Conservation (phyloP, 768 basidiomycete genomes). For the Trametes sanguinea region DNA sequence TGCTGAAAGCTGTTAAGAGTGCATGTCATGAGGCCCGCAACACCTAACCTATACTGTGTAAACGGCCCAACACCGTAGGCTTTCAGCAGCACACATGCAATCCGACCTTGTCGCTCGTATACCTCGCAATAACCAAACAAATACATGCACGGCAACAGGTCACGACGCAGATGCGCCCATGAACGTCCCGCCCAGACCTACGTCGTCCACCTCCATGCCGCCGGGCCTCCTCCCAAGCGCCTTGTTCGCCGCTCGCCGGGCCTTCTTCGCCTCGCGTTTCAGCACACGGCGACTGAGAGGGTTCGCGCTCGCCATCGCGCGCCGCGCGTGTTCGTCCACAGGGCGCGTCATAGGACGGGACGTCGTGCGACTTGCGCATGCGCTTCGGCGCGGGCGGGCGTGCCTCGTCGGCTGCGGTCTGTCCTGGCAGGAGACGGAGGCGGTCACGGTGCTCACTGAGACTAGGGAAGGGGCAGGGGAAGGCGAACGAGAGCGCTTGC, state of each 20-base stretch:
- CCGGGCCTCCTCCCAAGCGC: constrained; percentile 8
- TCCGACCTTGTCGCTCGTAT: no score
- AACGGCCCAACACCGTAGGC: no score
- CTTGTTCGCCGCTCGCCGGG: constrained; percentile 51
- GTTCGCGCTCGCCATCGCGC: constrained; percentile 54
- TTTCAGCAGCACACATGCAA: no score
- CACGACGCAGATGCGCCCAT: constrained; percentile 6
- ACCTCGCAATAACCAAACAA: no score
- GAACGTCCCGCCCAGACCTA: constrained; percentile 22
- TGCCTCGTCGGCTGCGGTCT: constrained; percentile 11
- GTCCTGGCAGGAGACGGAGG: not conserved
- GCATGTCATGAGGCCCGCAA: no score
- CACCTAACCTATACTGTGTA: no score
- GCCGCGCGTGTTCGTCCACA: constrained; percentile 45
- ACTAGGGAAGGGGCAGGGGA: constrained; percentile 23
- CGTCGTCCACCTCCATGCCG: constrained; percentile 39
- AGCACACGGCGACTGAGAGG: constrained; percentile 60
- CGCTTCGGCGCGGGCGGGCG: constrained; percentile 51
- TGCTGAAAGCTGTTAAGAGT: no score
- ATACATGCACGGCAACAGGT: not conserved
- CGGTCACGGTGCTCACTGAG: constrained; percentile 3
- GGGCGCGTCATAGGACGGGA: constrained; percentile 50
- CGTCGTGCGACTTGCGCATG: constrained; percentile 55
- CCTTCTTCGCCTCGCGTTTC: constrained; percentile 66
- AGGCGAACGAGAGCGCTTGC: constrained; percentile 36